phyloP scores from a whole-genome alignment of 305 asterid species.

The Stenogyne calaminthoides region DNA sequence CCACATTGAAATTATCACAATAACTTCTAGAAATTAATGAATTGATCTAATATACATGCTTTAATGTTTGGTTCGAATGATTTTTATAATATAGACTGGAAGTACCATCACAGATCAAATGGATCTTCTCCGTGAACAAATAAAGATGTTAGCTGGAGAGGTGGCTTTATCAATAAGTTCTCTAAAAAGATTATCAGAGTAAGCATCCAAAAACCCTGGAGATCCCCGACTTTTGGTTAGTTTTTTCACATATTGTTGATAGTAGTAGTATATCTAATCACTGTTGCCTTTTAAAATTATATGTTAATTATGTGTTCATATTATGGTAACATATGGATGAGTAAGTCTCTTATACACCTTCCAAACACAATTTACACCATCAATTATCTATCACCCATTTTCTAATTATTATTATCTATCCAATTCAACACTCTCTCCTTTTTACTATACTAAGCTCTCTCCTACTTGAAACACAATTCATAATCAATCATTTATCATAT shows the following conservation, averaged over 20 bases:
- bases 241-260: constrained; percentile 2
- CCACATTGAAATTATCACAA: not conserved
- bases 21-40: not conserved
- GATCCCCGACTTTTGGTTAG: constrained; percentile 66
- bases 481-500: too few species aligned
- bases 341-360: too few species aligned
- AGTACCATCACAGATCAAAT: constrained; percentile 85
- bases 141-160: constrained; percentile 89
- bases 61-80: constrained; percentile 17
- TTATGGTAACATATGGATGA: not conserved
- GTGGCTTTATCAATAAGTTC: constrained; percentile 79
- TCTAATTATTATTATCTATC: too few species aligned
- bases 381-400: too few species aligned
- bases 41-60: constrained; percentile 13
- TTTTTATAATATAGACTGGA: constrained; percentile 56
- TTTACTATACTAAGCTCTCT: too few species aligned
- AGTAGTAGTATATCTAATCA: not conserved
- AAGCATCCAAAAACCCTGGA: constrained; percentile 62
- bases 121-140: constrained; percentile 84
- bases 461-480: too few species aligned
- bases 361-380: too few species aligned
- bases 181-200: constrained; percentile 70
- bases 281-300: not conserved
- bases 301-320: constrained; percentile 17
- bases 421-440: too few species aligned